A percentile compares a stretch with the other conserved stretches of the same genome.
phyloP scores from a whole-genome alignment of 768 basidiomycete genomes.

The Termitomyces sp. region DNA sequence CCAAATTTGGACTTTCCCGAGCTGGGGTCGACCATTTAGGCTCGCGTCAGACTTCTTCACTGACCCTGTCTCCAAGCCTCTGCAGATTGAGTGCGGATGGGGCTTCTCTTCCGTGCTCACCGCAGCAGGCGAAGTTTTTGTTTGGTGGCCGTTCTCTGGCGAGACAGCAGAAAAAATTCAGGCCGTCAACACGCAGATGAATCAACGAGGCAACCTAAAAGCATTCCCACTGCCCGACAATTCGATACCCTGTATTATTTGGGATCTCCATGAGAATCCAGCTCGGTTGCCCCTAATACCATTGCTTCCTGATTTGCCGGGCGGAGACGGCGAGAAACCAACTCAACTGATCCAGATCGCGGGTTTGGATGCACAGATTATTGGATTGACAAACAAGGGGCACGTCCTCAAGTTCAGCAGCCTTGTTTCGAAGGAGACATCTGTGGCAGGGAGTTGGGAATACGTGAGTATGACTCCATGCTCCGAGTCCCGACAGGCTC shows the following conservation, averaged over 20 bases:
- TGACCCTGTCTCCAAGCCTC: conserved; percentile 38
- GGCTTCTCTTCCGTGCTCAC: conserved; percentile 71
- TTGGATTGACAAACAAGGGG: conserved; percentile 79
- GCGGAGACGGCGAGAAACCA: conserved; percentile 24
- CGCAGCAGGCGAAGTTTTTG: conserved; percentile 64
- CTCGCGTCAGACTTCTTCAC: conserved; percentile 47
- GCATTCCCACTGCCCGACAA: conserved; percentile 32
- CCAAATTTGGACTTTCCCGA: conserved; percentile 71
- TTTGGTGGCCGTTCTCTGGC: conserved; percentile 68
- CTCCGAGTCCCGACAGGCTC: neutral
- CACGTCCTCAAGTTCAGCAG: conserved; percentile 67
- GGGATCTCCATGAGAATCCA: conserved; percentile 56
- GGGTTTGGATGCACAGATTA: conserved; percentile 64
- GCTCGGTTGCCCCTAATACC: conserved; percentile 58
- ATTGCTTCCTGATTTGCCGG: conserved; percentile 46
- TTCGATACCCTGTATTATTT: conserved; percentile 57
- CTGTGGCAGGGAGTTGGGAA: conserved; percentile 51
- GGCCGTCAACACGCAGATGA: conserved; percentile 41
- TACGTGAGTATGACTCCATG: conserved; percentile 49
- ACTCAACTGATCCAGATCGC: conserved; percentile 76
- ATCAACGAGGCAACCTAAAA: conserved; percentile 34
- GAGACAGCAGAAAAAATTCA: conserved; percentile 33
- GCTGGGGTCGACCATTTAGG: conserved; percentile 77
- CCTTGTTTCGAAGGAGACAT: conserved; percentile 38
- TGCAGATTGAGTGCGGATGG: conserved; percentile 83